A percentile compares a stretch with the other conserved stretches of the same genome.
Evolutionary conservation across 2,329 filamentous ascomycete genomes (phyloP).

Genomic region (Cladosporium sp.): DNA sequence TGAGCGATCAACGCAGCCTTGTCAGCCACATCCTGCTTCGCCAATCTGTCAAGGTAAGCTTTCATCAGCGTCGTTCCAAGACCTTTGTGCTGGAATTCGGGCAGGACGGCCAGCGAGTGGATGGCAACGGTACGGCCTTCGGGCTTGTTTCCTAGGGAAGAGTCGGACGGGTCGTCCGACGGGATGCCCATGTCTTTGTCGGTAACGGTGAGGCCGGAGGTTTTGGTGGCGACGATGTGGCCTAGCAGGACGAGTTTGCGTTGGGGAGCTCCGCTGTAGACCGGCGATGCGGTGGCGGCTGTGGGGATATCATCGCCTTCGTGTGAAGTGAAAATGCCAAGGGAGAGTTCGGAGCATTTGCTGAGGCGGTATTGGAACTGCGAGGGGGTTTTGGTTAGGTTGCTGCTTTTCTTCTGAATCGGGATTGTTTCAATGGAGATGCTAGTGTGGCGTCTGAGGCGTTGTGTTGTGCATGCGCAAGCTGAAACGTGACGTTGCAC

Average conservation of each 20-base stretch:
- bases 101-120: conserved; percentile 77
- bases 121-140: conserved; percentile 70
- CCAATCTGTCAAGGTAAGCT: conserved; percentile 73
- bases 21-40: conserved; percentile 64
- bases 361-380: conserved; percentile 74
- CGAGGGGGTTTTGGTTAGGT: not conserved
- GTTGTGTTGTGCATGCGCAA: not conserved
- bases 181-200: conserved; percentile 76
- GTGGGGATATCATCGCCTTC: conserved; percentile 55
- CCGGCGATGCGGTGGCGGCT: conserved; percentile 49
- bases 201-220: conserved; percentile 58
- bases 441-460: not conserved
- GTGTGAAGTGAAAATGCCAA: conserved; percentile 73
- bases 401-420: not conserved
- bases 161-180: conserved; percentile 31
- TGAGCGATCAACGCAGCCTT: conserved; percentile 73
- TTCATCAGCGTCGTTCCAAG: conserved; percentile 71
- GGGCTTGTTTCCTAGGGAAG: conserved; percentile 65
- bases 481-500: conserved; percentile 1
- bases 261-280: conserved; percentile 56
- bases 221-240: conserved; percentile 73
- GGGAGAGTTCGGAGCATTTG: conserved; percentile 69
- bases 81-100: conserved; percentile 68
- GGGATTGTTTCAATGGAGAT: not conserved
- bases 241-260: conserved; percentile 66